phyloP scores from a whole-genome alignment of 441 rosid genomes.

The Francoa sonchifolia region DNA sequence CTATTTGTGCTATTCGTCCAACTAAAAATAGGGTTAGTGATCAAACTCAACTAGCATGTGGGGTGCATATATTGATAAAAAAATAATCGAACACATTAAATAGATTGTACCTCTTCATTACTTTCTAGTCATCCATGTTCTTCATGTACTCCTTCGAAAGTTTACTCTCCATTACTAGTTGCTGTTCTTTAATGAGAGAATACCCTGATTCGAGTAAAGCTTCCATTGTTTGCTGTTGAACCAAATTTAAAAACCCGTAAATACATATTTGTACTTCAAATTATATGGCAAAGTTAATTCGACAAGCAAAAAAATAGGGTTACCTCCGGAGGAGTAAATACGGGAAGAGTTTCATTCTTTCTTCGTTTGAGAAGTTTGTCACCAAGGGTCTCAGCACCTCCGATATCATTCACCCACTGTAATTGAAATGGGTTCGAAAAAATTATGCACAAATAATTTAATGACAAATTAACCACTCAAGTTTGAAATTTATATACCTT shows the following conservation, averaged over 20 bases:
- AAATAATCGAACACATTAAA: too few species aligned
- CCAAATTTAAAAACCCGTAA: slow-evolving; percentile 8
- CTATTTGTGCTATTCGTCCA: too few species aligned
- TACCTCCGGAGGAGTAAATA: slow-evolving; percentile 74
- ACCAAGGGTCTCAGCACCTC: slow-evolving; percentile 68
- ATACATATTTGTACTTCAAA: too few species aligned
- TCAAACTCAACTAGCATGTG: too few species aligned
- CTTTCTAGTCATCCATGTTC: slow-evolving; percentile 49
- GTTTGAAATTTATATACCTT: slow-evolving; percentile 32
- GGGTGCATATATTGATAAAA: too few species aligned
- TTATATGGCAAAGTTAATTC: too few species aligned
- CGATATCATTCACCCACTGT: slow-evolving; percentile 83
- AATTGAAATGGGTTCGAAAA: slow-evolving; percentile 10
- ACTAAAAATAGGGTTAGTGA: too few species aligned
- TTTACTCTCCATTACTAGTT: slow-evolving; percentile 63
- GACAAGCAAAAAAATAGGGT: too few species aligned
- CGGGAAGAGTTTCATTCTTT: slow-evolving; percentile 51
- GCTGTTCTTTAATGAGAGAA: slow-evolving; percentile 66
- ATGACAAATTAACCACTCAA: not conserved
- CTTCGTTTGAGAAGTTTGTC: slow-evolving; percentile 46
- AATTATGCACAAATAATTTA: not conserved
- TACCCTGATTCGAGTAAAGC: slow-evolving; percentile 82
- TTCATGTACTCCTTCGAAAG: slow-evolving; percentile 93
- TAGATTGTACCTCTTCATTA: slow-evolving; percentile 1
- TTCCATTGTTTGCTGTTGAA: slow-evolving; percentile 77